Evolutionary conservation across 1,139 yeast species (phyloP).

Genomic region (Blastobotrys apis): DNA sequence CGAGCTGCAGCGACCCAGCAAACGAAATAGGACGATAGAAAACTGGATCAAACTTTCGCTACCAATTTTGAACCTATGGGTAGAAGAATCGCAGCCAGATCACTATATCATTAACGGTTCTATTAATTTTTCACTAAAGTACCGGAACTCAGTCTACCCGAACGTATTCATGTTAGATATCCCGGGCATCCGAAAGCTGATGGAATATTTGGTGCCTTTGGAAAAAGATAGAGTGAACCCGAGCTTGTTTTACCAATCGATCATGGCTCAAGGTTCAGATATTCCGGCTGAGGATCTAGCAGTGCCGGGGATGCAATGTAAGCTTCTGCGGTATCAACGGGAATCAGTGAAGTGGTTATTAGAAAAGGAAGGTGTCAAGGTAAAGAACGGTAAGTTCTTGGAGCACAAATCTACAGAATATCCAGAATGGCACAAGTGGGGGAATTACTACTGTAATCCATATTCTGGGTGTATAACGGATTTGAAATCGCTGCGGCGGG

Average conservation of each 20-base stretch:
- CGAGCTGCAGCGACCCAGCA: slow-evolving; percentile 1
- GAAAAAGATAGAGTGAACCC: neutral
- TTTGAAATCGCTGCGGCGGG: neutral
- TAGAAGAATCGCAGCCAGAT: neutral
- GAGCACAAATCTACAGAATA: neutral
- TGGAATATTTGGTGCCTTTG: slow-evolving; percentile 6
- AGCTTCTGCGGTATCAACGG: slow-evolving; percentile 54
- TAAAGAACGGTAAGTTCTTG: slow-evolving; percentile 26
- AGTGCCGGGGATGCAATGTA: slow-evolving; percentile 46
- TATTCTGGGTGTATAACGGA: slow-evolving; percentile 28
- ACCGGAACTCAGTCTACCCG: neutral
- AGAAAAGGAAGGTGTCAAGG: slow-evolving; percentile 50
- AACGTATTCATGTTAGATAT: slow-evolving; percentile 5
- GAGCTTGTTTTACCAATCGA: neutral
- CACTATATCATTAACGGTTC: slow-evolving; percentile 1
- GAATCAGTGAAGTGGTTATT: slow-evolving; percentile 66
- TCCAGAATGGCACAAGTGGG: slow-evolving; percentile 8
- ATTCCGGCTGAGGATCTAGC: slow-evolving; percentile 9
- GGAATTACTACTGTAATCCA: slow-evolving; percentile 33
- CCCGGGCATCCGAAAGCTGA: slow-evolving; percentile 8
- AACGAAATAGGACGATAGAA: slow-evolving; percentile 5
- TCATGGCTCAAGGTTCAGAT: neutral
- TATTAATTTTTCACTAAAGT: slow-evolving; percentile 3
- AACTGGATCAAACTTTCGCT: neutral
- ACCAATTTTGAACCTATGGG: slow-evolving; percentile 4